Conservation (phyloP, 2,329 filamentous ascomycete species). For the Neofusicoccum umdonicola region DNA sequence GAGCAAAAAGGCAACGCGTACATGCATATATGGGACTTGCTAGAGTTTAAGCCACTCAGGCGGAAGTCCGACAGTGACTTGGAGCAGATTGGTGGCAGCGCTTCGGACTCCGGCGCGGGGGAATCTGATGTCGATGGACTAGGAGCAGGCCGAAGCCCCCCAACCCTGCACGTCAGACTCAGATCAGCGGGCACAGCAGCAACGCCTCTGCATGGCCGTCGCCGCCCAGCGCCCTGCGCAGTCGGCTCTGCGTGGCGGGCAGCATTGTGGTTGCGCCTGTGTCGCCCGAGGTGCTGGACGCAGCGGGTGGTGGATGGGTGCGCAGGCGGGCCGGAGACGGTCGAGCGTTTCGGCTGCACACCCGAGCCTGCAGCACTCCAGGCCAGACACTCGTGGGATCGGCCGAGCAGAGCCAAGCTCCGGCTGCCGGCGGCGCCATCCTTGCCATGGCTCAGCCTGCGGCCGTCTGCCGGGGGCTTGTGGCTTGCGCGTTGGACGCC, state of each 20-base stretch:
- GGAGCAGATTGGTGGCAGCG: constrained; percentile 2
- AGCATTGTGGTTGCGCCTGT: not conserved
- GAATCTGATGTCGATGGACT: constrained; percentile 10
- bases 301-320: not conserved
- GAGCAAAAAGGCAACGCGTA: not conserved
- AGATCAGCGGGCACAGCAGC: constrained; percentile 10
- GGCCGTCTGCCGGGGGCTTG: not conserved
- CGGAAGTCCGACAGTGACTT: constrained; percentile 1
- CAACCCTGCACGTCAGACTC: constrained; percentile 10
- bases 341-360: not conserved
- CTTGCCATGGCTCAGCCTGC: not conserved
- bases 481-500: constrained; percentile 9
- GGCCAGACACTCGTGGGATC: not conserved
- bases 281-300: not conserved
- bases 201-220: constrained; percentile 6
- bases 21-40: constrained; percentile 3
- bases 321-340: not conserved
- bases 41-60: not conserved
- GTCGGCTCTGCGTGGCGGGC: not conserved
- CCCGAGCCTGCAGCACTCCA: not conserved
- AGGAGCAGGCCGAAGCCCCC: not conserved
- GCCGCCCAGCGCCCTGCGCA: not conserved
- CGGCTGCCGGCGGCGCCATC: not conserved
- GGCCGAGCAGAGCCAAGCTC: constrained; percentile 4
- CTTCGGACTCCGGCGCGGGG: constrained; percentile 15